A percentile compares a stretch with the other conserved stretches of the same genome.
Evolutionary conservation across 2,329 filamentous ascomycete genomes (phyloP).

Genomic region (Trichoderma cornu-damae): DNA sequence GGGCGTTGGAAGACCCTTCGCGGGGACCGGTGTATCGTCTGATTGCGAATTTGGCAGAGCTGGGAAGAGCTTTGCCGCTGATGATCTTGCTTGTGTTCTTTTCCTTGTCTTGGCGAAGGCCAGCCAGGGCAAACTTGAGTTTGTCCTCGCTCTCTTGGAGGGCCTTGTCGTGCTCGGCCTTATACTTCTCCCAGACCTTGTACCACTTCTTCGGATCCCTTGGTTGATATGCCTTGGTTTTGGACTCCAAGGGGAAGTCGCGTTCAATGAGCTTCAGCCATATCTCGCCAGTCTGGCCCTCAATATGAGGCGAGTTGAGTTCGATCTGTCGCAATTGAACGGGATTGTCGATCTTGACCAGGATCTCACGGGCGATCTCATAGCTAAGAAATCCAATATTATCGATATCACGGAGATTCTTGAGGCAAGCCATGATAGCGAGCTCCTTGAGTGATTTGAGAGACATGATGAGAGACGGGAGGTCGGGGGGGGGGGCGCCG

Average conservation of each 20-base stretch:
- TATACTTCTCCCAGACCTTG: slow-evolving; percentile 68
- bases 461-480: slow-evolving; percentile 32
- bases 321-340: slow-evolving; percentile 72
- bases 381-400: slow-evolving; percentile 70
- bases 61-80: slow-evolving; percentile 44
- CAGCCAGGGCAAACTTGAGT: slow-evolving; percentile 53
- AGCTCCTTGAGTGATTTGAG: slow-evolving; percentile 49
- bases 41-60: slow-evolving; percentile 33
- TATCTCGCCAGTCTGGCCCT: slow-evolving; percentile 62
- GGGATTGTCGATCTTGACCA: slow-evolving; percentile 66
- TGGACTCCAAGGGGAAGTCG: slow-evolving; percentile 63
- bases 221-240: slow-evolving; percentile 59
- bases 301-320: slow-evolving; percentile 68
- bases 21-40: slow-evolving; percentile 29
- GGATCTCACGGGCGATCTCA: slow-evolving; percentile 56
- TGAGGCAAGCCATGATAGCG: slow-evolving; percentile 47
- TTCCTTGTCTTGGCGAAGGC: slow-evolving; percentile 53
- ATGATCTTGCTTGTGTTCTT: slow-evolving; percentile 55
- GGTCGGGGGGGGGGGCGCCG: neutral
- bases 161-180: slow-evolving; percentile 52
- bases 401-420: slow-evolving; percentile 53
- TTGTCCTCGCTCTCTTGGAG: slow-evolving; percentile 56
- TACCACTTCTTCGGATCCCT: slow-evolving; percentile 67
- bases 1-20: slow-evolving; percentile 29
- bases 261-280: slow-evolving; percentile 76